Evolutionary conservation across 345 rosid genomes (phyloP), one percentile per base, ranked within the genome.

Genomic region (Zanthoxylum bungeanum): DNA sequence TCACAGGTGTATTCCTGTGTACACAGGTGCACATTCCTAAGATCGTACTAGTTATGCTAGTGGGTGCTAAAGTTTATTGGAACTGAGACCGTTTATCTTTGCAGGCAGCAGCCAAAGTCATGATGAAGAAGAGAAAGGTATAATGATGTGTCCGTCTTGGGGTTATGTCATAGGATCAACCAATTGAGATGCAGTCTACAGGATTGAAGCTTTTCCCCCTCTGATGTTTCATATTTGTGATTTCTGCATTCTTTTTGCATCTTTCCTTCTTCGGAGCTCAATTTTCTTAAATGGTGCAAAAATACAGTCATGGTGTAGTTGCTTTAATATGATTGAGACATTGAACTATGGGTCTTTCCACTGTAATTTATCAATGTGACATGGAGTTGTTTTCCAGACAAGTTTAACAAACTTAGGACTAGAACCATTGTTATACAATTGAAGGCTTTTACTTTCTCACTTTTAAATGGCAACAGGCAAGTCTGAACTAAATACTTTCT

Each of bases 91-190:
- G n/a, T 77, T 65, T 75, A 39, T 73, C 68, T 79, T 80, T 86
- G 77, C 87, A 95, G 98, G 99, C 97, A 19, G 98, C 99, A 68
- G 75, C 87, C 63, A 95, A 91, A 86, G 87, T 95, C 81, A 92
- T 92, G 97, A 91, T 82, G 97, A 95, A 89, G 86, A 92, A 91
- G 88, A 88, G 66, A 80, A 93, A 86, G 94, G 93, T 89, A 83
- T 50, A 24, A 44, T 72, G 16, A 6, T 11, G 55, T 51, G 24
- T 11, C 69, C 57, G 5, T 68, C 55, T 47, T 49, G 5, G 22
- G 66, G 44, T 31, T 25, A 11, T 7, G 36, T 19, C n/a, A n/a
- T n/a, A n/a, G n/a, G 44, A 28, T 46, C 16, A 40, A 42, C 61
- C 63, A 22, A 53, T 40, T 25, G 25, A 71, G 25, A 40, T 66